Evolutionary conservation across 73 alveolate genomes (phyloP).

Genomic region (Blepharisma stoltei): DNA sequence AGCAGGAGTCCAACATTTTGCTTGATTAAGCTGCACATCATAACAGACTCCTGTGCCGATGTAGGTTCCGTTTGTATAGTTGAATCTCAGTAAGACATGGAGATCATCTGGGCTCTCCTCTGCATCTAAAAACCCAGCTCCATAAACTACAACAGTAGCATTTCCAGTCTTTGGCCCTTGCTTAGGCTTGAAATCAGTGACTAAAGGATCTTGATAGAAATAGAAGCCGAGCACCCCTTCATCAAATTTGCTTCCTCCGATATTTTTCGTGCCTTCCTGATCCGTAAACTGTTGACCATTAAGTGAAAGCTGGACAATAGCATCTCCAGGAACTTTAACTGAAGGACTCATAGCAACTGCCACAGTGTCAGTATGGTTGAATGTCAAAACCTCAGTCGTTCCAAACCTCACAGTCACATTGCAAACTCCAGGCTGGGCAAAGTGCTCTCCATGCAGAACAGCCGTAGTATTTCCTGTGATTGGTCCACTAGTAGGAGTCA

Average conservation of each 20-base stretch:
- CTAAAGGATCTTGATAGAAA: constrained; percentile 75
- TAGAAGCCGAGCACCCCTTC: constrained; percentile 57
- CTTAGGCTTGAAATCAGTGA: constrained; percentile 65
- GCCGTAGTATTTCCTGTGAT: constrained; percentile 80
- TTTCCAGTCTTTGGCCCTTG: constrained; percentile 86
- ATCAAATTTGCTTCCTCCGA: constrained; percentile 72
- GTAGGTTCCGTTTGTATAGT: constrained; percentile 41
- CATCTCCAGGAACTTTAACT: constrained; percentile 76
- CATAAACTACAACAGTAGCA: constrained; percentile 62
- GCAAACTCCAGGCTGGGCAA: constrained; percentile 79
- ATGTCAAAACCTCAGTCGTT: constrained; percentile 38
- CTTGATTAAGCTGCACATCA: constrained; percentile 53
- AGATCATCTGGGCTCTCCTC: constrained; percentile 54
- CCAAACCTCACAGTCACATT: constrained; percentile 84
- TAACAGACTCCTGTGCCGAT: constrained; percentile 40
- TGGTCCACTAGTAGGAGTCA: constrained; percentile 84
- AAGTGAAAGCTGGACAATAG: constrained; percentile 78
- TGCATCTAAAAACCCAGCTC: constrained; percentile 74
- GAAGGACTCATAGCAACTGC: constrained; percentile 71
- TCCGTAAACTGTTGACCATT: constrained; percentile 87
- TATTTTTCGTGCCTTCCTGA: constrained; percentile 50
- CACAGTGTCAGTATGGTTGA: constrained; percentile 36
- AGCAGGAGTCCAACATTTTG: constrained; percentile 62
- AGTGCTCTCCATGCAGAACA: constrained; percentile 71
- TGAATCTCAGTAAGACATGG: constrained; percentile 69